Evolutionary conservation across 805 yeast species (phyloP), one percentile per base, ranked within the genome.

Genomic region (Sungouiozyma ichnusensis): DNA sequence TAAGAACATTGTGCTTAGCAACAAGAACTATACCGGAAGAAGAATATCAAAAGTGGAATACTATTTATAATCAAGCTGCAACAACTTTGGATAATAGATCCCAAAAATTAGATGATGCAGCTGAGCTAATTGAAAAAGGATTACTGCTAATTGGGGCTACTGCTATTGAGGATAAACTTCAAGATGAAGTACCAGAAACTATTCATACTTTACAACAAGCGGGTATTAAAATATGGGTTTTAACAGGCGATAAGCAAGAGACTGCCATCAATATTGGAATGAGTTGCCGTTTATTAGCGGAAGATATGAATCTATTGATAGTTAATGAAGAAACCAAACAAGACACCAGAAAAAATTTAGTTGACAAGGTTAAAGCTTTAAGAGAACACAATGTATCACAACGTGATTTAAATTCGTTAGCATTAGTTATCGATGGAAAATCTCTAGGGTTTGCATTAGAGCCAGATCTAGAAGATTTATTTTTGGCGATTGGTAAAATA

Each of bases 191-290:
- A 16, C 97, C 99, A 2, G 98, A 92, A 50, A 87, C 98, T 1
- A 94, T 92, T 46, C 92, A 85, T 50, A 84, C 94, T 4, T 71
- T 92, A 43, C 98, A 94, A 60, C 86, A 83, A 43, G 99, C 99
- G 0, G 97, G 97, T 14, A 88, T 94, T 49, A 90, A 87, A 60
- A 77, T 92, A 15, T 92, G 99, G 99, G 97, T 92, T 18, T 69
- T 92, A 39, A 92, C 99, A 2, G 99, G 99, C 53, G 99, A 92
- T 59, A 76, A 96, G 62, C 99, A 94, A 61, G 99, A 92, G 62
- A 92, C 99, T 13, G 99, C 99, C 0, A 84, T 92, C 50, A 92
- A 92, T 60, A 92, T 92, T 57, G 99, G 98, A 46, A 87, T 92
- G 97, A 85, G 96, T 54, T 94, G 98, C 69, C 86, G 85, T 57